Evolutionary conservation across 2,329 filamentous ascomycete species (phyloP).

Genomic region (Uncinocarpus reesii): DNA sequence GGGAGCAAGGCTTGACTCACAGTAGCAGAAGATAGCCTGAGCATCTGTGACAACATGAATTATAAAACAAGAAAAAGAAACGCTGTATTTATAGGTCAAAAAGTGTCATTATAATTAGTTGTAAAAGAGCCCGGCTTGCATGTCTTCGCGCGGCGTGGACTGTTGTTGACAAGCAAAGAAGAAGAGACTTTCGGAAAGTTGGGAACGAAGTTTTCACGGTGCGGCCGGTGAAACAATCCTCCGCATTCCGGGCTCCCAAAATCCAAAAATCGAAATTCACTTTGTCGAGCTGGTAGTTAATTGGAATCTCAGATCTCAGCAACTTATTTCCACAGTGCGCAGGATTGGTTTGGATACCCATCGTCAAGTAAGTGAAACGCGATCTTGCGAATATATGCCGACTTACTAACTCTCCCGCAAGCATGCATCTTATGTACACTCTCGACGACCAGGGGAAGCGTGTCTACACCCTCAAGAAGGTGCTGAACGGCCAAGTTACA

Average conservation of each 20-base stretch:
- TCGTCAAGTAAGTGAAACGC: constrained; percentile 4
- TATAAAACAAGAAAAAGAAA: neutral
- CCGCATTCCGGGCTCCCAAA: constrained; percentile 2
- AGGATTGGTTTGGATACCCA: neutral
- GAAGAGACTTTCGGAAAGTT: too few species aligned
- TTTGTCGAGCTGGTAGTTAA: too few species aligned
- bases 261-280: neutral
- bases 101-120: neutral
- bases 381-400: neutral
- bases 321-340: neutral
- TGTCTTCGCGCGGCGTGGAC: neutral
- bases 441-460: constrained; percentile 73
- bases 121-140: neutral
- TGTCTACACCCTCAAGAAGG: constrained; percentile 90
- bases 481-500: constrained; percentile 69
- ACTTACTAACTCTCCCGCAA: constrained; percentile 17
- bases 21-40: neutral
- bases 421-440: constrained; percentile 76
- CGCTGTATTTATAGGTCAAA: neutral
- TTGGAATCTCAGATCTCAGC: too few species aligned
- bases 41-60: too few species aligned
- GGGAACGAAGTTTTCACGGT: neutral
- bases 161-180: too few species aligned
- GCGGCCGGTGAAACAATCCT: neutral
- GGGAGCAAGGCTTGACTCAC: neutral